These are phyloP conservation scores for Tetradesmus lagerheimii DNA, from an alignment of 139 green algal genomes.

Conservation along the genomic window DNA sequence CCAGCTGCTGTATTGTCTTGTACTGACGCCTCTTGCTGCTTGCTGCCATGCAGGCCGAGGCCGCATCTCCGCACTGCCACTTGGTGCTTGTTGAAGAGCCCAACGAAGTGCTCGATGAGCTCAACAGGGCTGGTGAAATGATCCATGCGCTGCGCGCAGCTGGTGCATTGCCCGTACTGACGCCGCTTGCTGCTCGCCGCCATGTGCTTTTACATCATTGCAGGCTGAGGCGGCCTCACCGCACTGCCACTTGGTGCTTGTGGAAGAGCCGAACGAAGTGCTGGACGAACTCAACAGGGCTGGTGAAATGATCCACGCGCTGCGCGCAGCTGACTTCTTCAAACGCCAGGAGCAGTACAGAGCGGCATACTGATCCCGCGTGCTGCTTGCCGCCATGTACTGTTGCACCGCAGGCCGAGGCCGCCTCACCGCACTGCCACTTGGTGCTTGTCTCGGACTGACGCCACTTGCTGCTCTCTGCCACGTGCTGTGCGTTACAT, in stretches of 20 bases:
- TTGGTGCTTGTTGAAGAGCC: slow-evolving; percentile 29
- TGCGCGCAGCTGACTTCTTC: slow-evolving; percentile 38
- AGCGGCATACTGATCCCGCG: too few species aligned
- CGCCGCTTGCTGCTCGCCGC: too few species aligned
- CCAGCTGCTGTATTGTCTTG: too few species aligned
- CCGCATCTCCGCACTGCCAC: too few species aligned
- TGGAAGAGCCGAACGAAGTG: slow-evolving; percentile 27
- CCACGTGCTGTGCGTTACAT: neutral
- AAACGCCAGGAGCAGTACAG: slow-evolving; percentile 29
- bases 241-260: slow-evolving; percentile 24
- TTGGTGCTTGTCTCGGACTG: too few species aligned
- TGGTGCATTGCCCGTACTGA: slow-evolving; percentile 8
- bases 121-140: slow-evolving; percentile 1
- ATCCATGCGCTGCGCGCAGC: neutral
- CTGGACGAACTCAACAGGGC: slow-evolving; percentile 16
- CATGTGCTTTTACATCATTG: neutral
- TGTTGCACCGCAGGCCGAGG: too few species aligned
- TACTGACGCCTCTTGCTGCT: too few species aligned
- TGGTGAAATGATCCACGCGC: neutral
- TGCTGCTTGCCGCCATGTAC: too few species aligned
- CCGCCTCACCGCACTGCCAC: too few species aligned
- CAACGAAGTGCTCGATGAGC: slow-evolving; percentile 9
- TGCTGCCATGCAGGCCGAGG: too few species aligned
- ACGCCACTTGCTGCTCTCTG: too few species aligned
- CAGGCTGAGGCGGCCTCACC: slow-evolving; percentile 39